Percentiles rank a stretch among this genome's conserved stretches.
Evolutionary conservation across 352 stramenopile genomes (phyloP).

Genomic region (Globisporangium recalcitrans): DNA sequence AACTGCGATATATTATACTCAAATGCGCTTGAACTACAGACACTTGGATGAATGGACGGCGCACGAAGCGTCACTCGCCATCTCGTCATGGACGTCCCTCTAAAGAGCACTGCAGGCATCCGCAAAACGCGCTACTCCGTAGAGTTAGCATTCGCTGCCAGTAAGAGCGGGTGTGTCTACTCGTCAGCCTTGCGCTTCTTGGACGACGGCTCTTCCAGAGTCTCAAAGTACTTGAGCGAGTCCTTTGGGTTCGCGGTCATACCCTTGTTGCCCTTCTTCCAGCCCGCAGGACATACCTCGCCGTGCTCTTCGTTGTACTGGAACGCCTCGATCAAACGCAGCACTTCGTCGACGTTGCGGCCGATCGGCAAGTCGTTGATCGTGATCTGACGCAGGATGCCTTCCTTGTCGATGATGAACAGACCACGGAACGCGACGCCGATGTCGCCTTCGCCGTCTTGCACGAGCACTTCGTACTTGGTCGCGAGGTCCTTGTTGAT

Average conservation of each 20-base stretch:
- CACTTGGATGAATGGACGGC: not conserved
- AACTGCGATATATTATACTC: not conserved
- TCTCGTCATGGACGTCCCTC: not conserved
- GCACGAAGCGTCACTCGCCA: not conserved
- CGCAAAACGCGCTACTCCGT: not conserved
- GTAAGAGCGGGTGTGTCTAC: not conserved
- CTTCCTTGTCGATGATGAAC: constrained; percentile 90
- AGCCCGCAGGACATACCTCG: constrained; percentile 88
- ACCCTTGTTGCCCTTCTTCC: constrained; percentile 85
- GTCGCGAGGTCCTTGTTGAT: constrained; percentile 80
- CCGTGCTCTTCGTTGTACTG: constrained; percentile 90
- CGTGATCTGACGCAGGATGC: constrained; percentile 76
- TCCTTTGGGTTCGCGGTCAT: constrained; percentile 84
- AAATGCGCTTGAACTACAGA: not conserved
- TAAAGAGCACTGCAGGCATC: not conserved
- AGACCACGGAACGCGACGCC: constrained; percentile 83
- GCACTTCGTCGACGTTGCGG: constrained; percentile 87
- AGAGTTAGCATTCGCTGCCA: not conserved
- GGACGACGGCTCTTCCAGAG: constrained; percentile 20
- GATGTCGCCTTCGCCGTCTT: constrained; percentile 46
- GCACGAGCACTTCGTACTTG: constrained; percentile 83
- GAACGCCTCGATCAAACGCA: constrained; percentile 90
- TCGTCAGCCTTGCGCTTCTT: constrained; percentile 14
- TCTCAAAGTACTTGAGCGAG: constrained; percentile 75
- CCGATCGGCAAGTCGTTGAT: constrained; percentile 88